Conservation (phyloP, 352 stramenopile genomes). For the Globisporangium radiosum region DNA sequence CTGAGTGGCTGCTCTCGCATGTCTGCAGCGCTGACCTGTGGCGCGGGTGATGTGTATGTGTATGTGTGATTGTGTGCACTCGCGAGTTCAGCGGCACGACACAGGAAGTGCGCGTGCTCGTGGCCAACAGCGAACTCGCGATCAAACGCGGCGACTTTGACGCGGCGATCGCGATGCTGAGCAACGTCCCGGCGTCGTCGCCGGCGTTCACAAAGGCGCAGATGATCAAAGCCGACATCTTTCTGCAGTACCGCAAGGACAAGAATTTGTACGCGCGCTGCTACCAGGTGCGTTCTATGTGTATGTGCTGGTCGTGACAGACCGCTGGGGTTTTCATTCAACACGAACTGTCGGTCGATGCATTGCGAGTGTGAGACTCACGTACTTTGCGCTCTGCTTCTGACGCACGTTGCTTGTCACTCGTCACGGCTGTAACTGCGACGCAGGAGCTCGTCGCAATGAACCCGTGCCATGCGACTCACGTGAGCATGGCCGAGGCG, state of each 20-base stretch:
- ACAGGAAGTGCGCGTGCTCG: conserved; percentile 88
- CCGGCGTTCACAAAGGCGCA: conserved; percentile 84
- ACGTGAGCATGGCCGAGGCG: conserved; percentile 88
- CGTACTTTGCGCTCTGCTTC: too few relatives aligned
- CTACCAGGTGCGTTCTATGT: conserved; percentile 44
- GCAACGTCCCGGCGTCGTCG: conserved; percentile 68
- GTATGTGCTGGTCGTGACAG: too few relatives aligned
- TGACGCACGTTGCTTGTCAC: not conserved
- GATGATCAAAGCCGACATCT: conserved; percentile 92
- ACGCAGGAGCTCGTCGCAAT: conserved; percentile 71
- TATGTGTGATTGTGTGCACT: too few relatives aligned
- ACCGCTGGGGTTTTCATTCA: too few relatives aligned
- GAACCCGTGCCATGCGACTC: conserved; percentile 58
- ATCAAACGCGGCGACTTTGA: conserved; percentile 90
- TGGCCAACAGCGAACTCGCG: conserved; percentile 87
- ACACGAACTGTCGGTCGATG: too few relatives aligned
- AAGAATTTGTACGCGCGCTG: conserved; percentile 86
- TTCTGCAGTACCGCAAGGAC: conserved; percentile 89
- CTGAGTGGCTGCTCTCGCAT: too few relatives aligned
- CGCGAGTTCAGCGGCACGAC: conserved; percentile 35
- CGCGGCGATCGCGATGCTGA: conserved; percentile 86
- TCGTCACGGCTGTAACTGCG: not conserved
- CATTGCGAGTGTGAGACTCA: too few relatives aligned
- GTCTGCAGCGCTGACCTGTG: too few relatives aligned
- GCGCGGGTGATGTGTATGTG: too few relatives aligned